Conservation (phyloP, 805 yeast genomes). For the Soucietia sequanensis region DNA sequence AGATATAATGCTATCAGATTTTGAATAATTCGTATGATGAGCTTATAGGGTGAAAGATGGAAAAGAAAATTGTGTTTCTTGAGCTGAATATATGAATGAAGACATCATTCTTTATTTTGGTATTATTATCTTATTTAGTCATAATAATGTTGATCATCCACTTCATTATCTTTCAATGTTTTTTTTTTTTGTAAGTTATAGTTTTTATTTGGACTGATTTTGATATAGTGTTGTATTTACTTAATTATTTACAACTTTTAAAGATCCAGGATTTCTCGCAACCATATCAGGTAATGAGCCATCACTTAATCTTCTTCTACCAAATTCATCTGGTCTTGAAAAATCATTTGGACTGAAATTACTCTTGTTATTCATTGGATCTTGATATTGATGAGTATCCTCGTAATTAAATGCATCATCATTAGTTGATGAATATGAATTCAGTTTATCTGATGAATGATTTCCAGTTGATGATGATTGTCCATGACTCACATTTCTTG, state of each 20-base stretch:
- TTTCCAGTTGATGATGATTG: constrained; percentile 1
- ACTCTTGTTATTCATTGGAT: background rate
- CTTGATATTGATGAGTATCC: constrained; percentile 1
- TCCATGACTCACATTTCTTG: background rate
- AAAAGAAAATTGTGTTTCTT: no score
- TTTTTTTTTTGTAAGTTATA: no score
- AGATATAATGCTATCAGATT: no score
- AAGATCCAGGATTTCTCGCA: constrained; percentile 43
- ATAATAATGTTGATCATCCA: no score
- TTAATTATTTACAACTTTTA: constrained; percentile 48
- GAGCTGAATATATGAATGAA: no score
- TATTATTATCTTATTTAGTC: no score
- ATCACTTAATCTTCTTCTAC: constrained; percentile 51
- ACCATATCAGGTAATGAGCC: constrained; percentile 54
- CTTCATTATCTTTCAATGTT: no score
- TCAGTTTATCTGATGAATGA: constrained; percentile 7
- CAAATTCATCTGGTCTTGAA: constrained; percentile 27
- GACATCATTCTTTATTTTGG: no score
- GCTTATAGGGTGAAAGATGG: no score
- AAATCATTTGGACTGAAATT: background rate
- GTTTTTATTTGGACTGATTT: no score
- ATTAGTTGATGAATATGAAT: constrained; percentile 16
- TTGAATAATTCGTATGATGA: no score
- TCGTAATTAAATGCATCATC: constrained; percentile 20
- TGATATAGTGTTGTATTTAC: no score